These are phyloP conservation scores for Colletotrichum orbiculare DNA, from an alignment of 2,329 filamentous ascomycete genomes.

Conservation along the genomic window DNA sequence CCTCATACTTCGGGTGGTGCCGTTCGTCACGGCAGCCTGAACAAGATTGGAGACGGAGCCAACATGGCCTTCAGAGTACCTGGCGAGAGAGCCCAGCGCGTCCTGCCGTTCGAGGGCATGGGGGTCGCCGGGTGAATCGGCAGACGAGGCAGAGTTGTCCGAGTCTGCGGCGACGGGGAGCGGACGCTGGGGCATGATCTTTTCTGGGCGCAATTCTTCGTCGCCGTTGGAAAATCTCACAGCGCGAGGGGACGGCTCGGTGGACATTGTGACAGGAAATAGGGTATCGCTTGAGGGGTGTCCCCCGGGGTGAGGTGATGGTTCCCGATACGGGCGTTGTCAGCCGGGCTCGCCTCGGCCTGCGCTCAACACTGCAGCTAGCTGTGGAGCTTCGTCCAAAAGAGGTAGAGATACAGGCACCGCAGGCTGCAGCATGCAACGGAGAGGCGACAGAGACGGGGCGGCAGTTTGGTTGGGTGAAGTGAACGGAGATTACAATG, in stretches of 20 bases:
- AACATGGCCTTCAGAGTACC: slow-evolving; percentile 56
- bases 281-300: slow-evolving; percentile 17
- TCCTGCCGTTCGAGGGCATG: slow-evolving; percentile 62
- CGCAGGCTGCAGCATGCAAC: slow-evolving; percentile 20
- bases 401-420: slow-evolving; percentile 21
- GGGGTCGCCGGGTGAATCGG: slow-evolving; percentile 56
- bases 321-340: slow-evolving; percentile 26
- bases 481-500: slow-evolving; percentile 33
- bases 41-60: slow-evolving; percentile 55
- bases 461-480: slow-evolving; percentile 18
- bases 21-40: slow-evolving; percentile 30
- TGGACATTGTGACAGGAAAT: slow-evolving; percentile 36
- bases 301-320: slow-evolving; percentile 13
- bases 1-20: slow-evolving; percentile 34
- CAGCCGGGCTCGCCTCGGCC: slow-evolving; percentile 26
- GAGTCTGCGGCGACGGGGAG: slow-evolving; percentile 53
- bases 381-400: slow-evolving; percentile 32
- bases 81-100: slow-evolving; percentile 56
- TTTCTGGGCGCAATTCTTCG: slow-evolving; percentile 55
- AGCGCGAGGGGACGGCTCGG: slow-evolving; percentile 64
- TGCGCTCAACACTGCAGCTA: slow-evolving; percentile 35
- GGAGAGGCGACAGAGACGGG: slow-evolving; percentile 26
- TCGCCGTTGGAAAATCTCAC: slow-evolving; percentile 67
- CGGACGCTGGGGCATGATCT: slow-evolving; percentile 52
- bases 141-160: slow-evolving; percentile 60